Base-by-base conservation (phyloP, 805 yeast species). In the Candida saitoana region DNA sequence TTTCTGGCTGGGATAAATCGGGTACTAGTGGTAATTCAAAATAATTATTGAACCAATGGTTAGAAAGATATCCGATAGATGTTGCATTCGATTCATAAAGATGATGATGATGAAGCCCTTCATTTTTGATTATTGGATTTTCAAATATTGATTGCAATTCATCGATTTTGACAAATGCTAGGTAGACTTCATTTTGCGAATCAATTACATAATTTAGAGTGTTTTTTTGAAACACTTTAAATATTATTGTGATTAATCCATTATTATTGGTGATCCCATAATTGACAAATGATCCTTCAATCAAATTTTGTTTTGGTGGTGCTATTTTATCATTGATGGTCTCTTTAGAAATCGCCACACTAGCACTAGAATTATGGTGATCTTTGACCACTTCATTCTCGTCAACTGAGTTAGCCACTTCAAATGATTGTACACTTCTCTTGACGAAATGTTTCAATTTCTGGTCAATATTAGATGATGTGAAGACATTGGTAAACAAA, bases 201-300 rank as follows among this genome's bases (percentile, higher is more conserved):
- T 48, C 39, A 30, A 56, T 59, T 12, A 52, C 49, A 43, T 65
- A 63, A 40, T 54, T 55, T 6, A 63, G 40, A 7, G 51, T 54
- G 39, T 58, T 53, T 24, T 54, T 59, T 5, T 69, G 65, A 3
- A 48, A 42, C 3, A 57, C 42, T 36, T 57, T 57, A 42, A 57
- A 61, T 3, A 53, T 50, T 2, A 64, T 32, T 4, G 59, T 43
- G 11, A 58, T 17, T 4, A 62, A 36, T 4, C 60, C 61, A 36
- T 48, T 49, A 7, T 39, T 33, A 16, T 47, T 44, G 16, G 52
- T 34, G 15, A 49, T 49, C 2, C 63, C 66, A 31, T 54, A 59
- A 29, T 53, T 56, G 7, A 59, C 46, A 18, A 63, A 53, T 18
- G 50, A 49, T 1, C 68, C 69, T 27, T 59, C 69, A 5, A 52